Percentiles rank a stretch among this genome's conserved stretches.
These are phyloP conservation scores for Cardamine chenopodiifolia DNA, from an alignment of 345 rosid species.

Conservation along the genomic window DNA sequence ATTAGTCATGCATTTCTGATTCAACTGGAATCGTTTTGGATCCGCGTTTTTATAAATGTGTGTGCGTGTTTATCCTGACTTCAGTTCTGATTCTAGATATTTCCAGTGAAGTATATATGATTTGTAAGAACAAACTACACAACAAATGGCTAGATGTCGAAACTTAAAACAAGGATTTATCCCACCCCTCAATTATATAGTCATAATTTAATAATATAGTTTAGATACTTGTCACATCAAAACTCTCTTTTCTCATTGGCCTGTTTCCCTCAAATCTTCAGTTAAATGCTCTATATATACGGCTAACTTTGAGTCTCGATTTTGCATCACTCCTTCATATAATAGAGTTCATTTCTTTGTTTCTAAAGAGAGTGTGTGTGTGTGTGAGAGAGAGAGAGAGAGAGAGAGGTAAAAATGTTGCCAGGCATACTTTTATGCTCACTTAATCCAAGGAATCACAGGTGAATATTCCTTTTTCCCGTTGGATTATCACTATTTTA, in stretches of 20 bases:
- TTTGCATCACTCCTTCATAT: conserved; percentile 15
- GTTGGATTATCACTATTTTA: not conserved
- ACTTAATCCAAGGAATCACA: conserved; percentile 47
- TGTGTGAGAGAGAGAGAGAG: too few relatives aligned
- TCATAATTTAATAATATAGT: conserved; percentile 19
- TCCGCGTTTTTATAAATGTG: not conserved
- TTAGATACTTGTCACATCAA: conserved; percentile 44
- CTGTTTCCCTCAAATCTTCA: not conserved
- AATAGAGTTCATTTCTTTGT: not conserved
- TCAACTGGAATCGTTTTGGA: not conserved
- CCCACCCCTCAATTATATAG: conserved; percentile 8
- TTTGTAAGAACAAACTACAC: conserved; percentile 24
- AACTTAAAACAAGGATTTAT: not conserved
- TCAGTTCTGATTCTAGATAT: not conserved
- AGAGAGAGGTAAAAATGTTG: conserved; percentile 48
- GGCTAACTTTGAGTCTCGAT: conserved; percentile 19
- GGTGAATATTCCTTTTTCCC: conserved; percentile 37
- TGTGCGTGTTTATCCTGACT: not conserved
- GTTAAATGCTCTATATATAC: conserved; percentile 14
- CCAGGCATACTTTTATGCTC: conserved; percentile 61
- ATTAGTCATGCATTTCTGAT: not conserved
- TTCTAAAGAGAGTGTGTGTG: too few relatives aligned
- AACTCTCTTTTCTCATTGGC: conserved; percentile 20
- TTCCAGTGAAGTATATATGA: not conserved
- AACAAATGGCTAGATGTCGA: conserved; percentile 36